Conservation (phyloP, 1,284 basidiomycete genomes). For the Malassezia restricta region DNA sequence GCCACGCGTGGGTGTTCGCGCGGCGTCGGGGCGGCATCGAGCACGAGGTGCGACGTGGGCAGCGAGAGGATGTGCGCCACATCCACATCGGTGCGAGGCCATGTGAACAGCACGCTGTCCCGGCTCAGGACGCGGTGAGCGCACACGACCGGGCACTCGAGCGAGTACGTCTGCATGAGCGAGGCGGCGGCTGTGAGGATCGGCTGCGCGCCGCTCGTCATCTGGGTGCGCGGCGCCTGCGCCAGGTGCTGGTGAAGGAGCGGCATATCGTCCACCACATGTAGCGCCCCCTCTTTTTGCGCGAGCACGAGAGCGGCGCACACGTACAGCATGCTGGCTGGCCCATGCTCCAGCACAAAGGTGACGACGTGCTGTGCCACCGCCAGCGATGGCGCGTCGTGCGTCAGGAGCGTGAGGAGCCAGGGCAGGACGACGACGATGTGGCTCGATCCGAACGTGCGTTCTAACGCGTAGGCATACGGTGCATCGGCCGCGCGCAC, state of each 20-base stretch:
- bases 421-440: constrained; percentile 72
- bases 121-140: constrained; percentile 21
- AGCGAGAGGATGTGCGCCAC: background rate
- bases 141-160: constrained; percentile 8
- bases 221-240: background rate
- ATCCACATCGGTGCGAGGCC: background rate
- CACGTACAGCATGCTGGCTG: constrained; percentile 67
- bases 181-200: constrained; percentile 7
- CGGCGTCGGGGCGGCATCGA: constrained; percentile 3
- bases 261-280: constrained; percentile 19
- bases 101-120: constrained; percentile 26
- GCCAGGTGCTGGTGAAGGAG: constrained; percentile 23
- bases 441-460: constrained; percentile 52
- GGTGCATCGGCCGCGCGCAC: constrained; percentile 59
- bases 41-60: constrained; percentile 1
- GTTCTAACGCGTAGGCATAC: constrained; percentile 59
- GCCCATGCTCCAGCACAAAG: constrained; percentile 69
- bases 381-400: constrained; percentile 59
- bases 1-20: background rate
- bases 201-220: constrained; percentile 1
- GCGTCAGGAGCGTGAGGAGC: constrained; percentile 76
- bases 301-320: constrained; percentile 58
- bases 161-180: constrained; percentile 12
- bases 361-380: constrained; percentile 73
- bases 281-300: constrained; percentile 3